phyloP scores from a whole-genome alignment of 2,329 filamentous ascomycete species.

The Sporothrix pseudoabietina region DNA sequence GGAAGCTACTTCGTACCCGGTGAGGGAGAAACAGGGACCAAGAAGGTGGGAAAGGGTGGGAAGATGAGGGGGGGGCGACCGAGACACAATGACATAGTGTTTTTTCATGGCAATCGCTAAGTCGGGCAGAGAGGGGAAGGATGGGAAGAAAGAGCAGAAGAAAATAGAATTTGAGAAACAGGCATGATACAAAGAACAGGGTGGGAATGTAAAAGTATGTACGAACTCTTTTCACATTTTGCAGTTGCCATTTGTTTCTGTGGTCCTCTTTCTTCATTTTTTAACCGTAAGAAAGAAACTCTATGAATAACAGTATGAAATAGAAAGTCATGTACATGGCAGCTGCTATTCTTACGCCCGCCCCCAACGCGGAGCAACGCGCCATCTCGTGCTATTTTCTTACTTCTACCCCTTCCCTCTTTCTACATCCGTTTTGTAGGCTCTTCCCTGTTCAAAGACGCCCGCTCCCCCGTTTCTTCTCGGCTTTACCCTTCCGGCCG shows the following conservation, averaged over 20 bases:
- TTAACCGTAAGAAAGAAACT: too few relatives aligned
- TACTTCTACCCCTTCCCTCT: background rate
- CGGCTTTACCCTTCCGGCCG: slow-evolving; percentile 20
- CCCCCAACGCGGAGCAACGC: background rate
- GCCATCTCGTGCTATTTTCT: background rate
- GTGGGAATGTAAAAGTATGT: too few relatives aligned
- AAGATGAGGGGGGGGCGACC: background rate
- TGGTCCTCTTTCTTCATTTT: too few relatives aligned
- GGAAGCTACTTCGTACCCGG: background rate
- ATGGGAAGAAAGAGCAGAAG: background rate
- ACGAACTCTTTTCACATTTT: too few relatives aligned
- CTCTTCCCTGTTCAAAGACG: background rate
- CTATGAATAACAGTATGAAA: background rate
- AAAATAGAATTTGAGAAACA: background rate
- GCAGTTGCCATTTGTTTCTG: too few relatives aligned
- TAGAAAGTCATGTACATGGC: background rate
- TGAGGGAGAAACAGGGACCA: background rate
- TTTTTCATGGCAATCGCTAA: background rate
- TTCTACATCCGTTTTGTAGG: background rate
- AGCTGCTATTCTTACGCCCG: background rate
- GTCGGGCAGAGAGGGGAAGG: background rate
- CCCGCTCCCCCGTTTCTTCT: background rate
- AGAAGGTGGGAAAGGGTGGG: background rate
- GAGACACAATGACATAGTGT: background rate
- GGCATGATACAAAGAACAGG: background rate